Conservation (phyloP, 2,329 filamentous ascomycete species). For the Paradendryphiella salina region DNA sequence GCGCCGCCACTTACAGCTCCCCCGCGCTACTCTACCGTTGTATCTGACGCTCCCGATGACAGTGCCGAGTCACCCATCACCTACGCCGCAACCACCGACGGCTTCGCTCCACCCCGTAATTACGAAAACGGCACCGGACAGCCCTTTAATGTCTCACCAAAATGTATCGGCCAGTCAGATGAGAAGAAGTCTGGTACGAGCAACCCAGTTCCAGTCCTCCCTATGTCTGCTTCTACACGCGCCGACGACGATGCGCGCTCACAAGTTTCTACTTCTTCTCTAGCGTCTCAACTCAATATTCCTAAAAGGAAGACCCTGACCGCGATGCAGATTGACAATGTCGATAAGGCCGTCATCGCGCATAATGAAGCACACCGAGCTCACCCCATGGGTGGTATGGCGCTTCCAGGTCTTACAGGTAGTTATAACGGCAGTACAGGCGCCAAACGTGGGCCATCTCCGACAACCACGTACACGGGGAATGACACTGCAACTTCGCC, state of each 20-base stretch:
- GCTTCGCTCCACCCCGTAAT: slow-evolving; percentile 41
- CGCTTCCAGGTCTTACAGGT: slow-evolving; percentile 24
- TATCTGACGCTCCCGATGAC: slow-evolving; percentile 45
- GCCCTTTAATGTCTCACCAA: slow-evolving; percentile 17
- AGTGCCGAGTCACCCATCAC: slow-evolving; percentile 47
- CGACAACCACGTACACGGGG: slow-evolving; percentile 9
- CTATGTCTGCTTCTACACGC: slow-evolving; percentile 23
- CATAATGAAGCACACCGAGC: slow-evolving; percentile 19
- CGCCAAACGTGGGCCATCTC: slow-evolving; percentile 7
- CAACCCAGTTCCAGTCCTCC: slow-evolving; percentile 25
- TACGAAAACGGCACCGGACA: slow-evolving; percentile 15
- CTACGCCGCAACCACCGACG: slow-evolving; percentile 47
- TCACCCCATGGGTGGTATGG: slow-evolving; percentile 23
- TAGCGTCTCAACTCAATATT: slow-evolving; percentile 45
- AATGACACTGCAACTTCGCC: slow-evolving; percentile 24
- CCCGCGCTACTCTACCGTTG: slow-evolving; percentile 51
- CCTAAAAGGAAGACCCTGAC: slow-evolving; percentile 53
- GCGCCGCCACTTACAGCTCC: slow-evolving; percentile 48
- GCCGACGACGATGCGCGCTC: slow-evolving; percentile 11
- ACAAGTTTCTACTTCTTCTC: slow-evolving; percentile 24
- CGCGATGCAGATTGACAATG: slow-evolving; percentile 48
- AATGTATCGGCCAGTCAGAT: slow-evolving; percentile 30
- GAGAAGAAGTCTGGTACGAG: slow-evolving; percentile 48
- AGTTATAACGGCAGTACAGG: slow-evolving; percentile 10
- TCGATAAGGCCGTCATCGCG: slow-evolving; percentile 31